These are phyloP conservation scores for Orbilia brochopaga DNA, from an alignment of 2,329 filamentous ascomycete species.

Conservation along the genomic window DNA sequence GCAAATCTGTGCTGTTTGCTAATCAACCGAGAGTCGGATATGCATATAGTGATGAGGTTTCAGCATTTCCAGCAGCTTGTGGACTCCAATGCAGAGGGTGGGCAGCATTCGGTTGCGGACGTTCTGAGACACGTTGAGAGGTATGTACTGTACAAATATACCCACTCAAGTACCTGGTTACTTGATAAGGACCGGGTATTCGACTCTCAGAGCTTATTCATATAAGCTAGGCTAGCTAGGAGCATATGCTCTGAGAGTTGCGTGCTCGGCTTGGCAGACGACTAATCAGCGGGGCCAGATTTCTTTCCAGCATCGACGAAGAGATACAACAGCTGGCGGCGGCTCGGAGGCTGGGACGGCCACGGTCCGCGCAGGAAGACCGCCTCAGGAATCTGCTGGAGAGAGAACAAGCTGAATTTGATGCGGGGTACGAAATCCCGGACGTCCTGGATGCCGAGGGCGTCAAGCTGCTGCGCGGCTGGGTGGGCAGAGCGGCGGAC, in stretches of 20 bases:
- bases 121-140: constrained; percentile 26
- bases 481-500: no score
- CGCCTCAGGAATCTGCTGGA: constrained; percentile 29
- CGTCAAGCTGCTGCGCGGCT: no score
- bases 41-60: constrained; percentile 24
- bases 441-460: no score
- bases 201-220: no score
- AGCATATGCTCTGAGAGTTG: no score
- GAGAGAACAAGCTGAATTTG: constrained; percentile 27
- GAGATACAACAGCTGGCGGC: constrained; percentile 26
- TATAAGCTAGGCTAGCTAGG: no score
- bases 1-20: not conserved
- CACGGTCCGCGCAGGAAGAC: constrained; percentile 34
- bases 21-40: not conserved
- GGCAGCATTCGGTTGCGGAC: constrained; percentile 13
- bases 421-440: constrained; percentile 28
- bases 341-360: constrained; percentile 23
- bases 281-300: not conserved
- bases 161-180: no score
- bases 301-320: constrained; percentile 27
- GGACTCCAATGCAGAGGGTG: not conserved
- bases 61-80: constrained; percentile 33
- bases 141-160: constrained; percentile 6
- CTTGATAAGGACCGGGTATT: no score
- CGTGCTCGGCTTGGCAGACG: no score